A percentile compares a stretch with the other conserved stretches of the same genome.
Evolutionary conservation across 768 basidiomycete species (phyloP).

Genomic region (Russula compacta): DNA sequence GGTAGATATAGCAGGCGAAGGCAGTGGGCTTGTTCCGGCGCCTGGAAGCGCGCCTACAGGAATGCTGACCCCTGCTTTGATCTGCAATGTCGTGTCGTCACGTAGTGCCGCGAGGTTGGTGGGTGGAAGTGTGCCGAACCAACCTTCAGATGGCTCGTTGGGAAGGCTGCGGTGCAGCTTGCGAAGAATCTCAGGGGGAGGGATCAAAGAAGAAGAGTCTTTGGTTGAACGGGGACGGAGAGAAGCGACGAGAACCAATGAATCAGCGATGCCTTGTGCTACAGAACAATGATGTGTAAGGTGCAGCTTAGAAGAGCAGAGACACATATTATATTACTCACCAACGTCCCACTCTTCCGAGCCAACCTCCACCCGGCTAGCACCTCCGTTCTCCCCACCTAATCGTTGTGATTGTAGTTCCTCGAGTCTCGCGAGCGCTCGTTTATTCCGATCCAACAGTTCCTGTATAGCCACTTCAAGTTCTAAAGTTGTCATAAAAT

Average conservation of each 20-base stretch:
- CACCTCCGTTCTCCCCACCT: constrained; percentile 35
- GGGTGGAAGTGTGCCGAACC: constrained; percentile 65
- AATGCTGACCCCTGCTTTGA: constrained; percentile 32
- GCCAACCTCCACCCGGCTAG: constrained; percentile 44
- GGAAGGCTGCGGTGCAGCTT: constrained; percentile 66
- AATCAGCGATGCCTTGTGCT: constrained; percentile 70
- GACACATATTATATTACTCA: constrained; percentile 28
- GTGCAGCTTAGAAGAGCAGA: neutral
- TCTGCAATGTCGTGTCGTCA: constrained; percentile 66
- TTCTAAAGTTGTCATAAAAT: constrained; percentile 49
- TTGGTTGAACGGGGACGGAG: constrained; percentile 55
- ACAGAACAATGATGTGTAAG: neutral
- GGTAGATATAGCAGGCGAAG: constrained; percentile 13
- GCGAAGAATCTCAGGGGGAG: constrained; percentile 55
- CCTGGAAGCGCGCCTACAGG: constrained; percentile 4
- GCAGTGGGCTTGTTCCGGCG: constrained; percentile 16
- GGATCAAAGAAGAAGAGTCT: constrained; percentile 43
- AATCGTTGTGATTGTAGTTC: constrained; percentile 55
- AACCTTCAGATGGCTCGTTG: constrained; percentile 48
- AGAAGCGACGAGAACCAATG: constrained; percentile 57
- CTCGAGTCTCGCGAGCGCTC: constrained; percentile 54
- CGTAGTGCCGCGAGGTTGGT: constrained; percentile 51
- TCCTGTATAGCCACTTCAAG: constrained; percentile 63
- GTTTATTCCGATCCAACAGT: constrained; percentile 54
- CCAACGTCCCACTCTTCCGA: constrained; percentile 82